Evolutionary conservation across 2,329 filamentous ascomycete species (phyloP).

Genomic region (Aspergillus proliferans): DNA sequence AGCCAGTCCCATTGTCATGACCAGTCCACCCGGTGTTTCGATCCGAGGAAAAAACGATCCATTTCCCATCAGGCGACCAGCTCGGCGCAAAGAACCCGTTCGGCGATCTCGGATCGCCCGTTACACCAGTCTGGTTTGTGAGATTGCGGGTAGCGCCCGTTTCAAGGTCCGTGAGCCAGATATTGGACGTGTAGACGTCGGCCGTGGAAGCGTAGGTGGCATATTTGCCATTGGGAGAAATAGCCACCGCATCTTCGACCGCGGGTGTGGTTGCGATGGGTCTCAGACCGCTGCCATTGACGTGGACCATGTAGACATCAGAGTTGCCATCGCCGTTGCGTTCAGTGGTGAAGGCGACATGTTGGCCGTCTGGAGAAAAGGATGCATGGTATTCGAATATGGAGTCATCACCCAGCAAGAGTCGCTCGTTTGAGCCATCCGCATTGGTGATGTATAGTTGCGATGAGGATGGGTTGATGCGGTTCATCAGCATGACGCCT

Average conservation of each 20-base stretch:
- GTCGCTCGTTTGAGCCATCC: constrained; percentile 4
- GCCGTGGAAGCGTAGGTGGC: background rate
- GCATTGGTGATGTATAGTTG: constrained; percentile 7
- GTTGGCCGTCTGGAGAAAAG: constrained; percentile 7
- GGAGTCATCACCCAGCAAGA: constrained; percentile 3
- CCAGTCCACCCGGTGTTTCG: constrained; percentile 3
- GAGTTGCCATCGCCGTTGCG: constrained; percentile 8
- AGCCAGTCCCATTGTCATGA: constrained; percentile 2
- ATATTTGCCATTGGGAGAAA: constrained; percentile 3
- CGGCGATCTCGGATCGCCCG: background rate
- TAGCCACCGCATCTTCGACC: constrained; percentile 3
- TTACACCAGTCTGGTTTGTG: constrained; percentile 1
- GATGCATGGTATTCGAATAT: constrained; percentile 6
- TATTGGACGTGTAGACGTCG: constrained; percentile 2
- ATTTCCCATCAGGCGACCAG: background rate
- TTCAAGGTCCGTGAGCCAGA: constrained; percentile 2
- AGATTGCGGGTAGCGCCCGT: constrained; percentile 1
- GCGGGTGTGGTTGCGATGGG: background rate
- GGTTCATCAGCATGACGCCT: constrained; percentile 7
- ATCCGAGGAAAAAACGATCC: constrained; percentile 4
- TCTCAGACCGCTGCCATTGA: constrained; percentile 1
- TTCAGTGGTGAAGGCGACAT: constrained; percentile 7
- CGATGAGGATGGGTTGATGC: constrained; percentile 5
- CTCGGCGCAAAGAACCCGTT: constrained; percentile 5
- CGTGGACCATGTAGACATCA: constrained; percentile 6